Evolutionary conservation across 2,329 filamentous ascomycete species (phyloP).

Genomic region (Cladobotryum mycophilum): DNA sequence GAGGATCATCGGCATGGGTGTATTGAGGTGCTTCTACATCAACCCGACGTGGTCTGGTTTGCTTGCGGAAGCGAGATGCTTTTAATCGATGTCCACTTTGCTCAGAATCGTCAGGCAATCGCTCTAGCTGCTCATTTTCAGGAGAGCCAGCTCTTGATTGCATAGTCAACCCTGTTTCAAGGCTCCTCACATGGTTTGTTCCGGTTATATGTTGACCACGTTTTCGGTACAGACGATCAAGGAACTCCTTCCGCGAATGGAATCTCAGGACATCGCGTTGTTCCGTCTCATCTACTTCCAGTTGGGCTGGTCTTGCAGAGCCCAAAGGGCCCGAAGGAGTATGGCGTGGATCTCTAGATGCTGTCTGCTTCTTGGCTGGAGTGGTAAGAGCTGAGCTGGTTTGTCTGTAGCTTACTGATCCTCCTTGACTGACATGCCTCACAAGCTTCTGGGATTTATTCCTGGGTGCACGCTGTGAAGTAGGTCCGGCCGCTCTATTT

Average conservation of each 20-base stretch:
- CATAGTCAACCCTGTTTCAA: background rate
- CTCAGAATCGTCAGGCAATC: background rate
- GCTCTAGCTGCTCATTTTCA: background rate
- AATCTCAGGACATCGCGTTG: conserved; percentile 36
- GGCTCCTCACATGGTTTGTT: conserved; percentile 5
- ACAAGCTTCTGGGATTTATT: conserved; percentile 21
- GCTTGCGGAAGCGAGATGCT: conserved; percentile 37
- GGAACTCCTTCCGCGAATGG: conserved; percentile 42
- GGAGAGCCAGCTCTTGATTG: background rate
- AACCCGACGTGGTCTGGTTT: conserved; percentile 35
- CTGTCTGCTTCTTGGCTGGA: background rate
- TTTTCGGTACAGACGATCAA: conserved; percentile 50
- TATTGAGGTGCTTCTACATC: conserved; percentile 49
- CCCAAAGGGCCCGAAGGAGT: background rate
- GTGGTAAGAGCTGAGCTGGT: background rate
- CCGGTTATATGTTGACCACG: conserved; percentile 23
- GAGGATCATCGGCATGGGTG: conserved; percentile 46
- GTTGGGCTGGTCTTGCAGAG: conserved; percentile 43
- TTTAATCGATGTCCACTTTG: background rate
- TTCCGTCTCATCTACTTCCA: conserved; percentile 42
- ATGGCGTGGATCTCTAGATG: too few relatives aligned
- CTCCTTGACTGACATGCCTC: conserved; percentile 22
- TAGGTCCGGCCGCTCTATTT: conserved; percentile 14
- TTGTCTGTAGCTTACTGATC: conserved; percentile 21
- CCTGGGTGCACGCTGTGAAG: background rate